Percentiles rank a stretch among this genome's conserved stretches.
Conservation (phyloP, 306 rosid species). For the Cicer bijugum region DNA sequence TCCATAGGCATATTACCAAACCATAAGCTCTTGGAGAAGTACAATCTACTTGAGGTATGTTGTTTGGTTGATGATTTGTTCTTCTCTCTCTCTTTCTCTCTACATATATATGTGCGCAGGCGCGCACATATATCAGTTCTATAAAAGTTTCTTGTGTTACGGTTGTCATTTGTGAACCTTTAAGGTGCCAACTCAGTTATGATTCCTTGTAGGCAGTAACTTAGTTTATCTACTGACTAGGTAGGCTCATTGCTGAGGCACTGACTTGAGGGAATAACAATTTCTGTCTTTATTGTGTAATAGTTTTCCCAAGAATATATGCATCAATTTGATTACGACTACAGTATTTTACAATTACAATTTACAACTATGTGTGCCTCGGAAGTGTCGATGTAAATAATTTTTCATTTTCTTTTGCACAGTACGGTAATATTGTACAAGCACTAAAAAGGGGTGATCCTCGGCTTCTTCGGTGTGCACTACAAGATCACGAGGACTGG, state of each 20-base stretch:
- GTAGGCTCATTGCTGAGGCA: no score
- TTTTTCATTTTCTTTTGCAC: conserved; percentile 41
- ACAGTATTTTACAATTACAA: neutral
- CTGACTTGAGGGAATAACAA: neutral
- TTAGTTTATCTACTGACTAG: neutral
- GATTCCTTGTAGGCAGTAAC: neutral
- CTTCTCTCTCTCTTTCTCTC: neutral
- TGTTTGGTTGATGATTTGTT: conserved; percentile 28
- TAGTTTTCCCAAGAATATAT: conserved; percentile 23
- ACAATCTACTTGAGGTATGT: conserved; percentile 82
- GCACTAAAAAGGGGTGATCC: conserved; percentile 93
- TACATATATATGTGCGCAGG: neutral
- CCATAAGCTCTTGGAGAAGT: conserved; percentile 69
- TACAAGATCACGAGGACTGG: conserved; percentile 85
- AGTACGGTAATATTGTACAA: conserved; percentile 77
- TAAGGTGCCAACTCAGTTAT: conserved; percentile 15
- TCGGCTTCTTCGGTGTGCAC: conserved; percentile 84
- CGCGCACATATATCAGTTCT: neutral
- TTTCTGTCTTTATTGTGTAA: conserved; percentile 2
- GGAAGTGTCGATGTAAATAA: conserved; percentile 33
- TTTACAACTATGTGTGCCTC: conserved; percentile 24
- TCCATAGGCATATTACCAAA: conserved; percentile 91
- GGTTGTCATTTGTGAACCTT: neutral
- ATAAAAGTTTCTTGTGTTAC: neutral
- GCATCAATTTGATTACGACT: conserved; percentile 27